These are phyloP conservation scores for Acacia melanoxylon DNA, from an alignment of 306 rosid genomes.

Conservation along the genomic window DNA sequence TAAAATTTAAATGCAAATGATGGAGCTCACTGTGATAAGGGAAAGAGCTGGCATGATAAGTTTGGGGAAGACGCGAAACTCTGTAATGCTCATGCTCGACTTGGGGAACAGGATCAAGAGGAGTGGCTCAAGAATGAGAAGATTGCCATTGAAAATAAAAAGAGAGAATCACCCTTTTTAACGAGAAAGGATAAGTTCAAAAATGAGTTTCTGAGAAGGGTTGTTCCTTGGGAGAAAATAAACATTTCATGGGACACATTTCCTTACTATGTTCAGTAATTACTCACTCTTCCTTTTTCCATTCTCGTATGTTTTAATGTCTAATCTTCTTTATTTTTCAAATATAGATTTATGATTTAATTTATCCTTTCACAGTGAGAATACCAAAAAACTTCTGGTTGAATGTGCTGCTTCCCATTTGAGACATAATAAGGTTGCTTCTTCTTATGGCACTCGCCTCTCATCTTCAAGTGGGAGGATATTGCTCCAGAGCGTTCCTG, in stretches of 20 bases:
- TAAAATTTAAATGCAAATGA: slow-evolving; percentile 57
- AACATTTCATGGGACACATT: slow-evolving; percentile 88
- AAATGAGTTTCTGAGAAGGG: slow-evolving; percentile 77
- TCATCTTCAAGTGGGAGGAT: slow-evolving; percentile 87
- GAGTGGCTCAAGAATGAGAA: slow-evolving; percentile 85
- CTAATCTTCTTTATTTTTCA: slow-evolving; percentile 13
- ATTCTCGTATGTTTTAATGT: not conserved
- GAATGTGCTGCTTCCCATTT: slow-evolving; percentile 93
- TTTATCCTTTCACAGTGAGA: slow-evolving; percentile 53
- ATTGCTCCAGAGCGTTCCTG: slow-evolving; percentile 91
- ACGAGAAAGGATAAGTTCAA: slow-evolving; percentile 75
- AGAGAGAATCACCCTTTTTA: slow-evolving; percentile 73
- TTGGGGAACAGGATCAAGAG: slow-evolving; percentile 85
- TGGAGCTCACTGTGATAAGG: slow-evolving; percentile 53
- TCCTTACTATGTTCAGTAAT: slow-evolving; percentile 87
- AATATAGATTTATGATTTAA: slow-evolving; percentile 5
- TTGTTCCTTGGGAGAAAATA: slow-evolving; percentile 93
- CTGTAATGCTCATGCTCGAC: slow-evolving; percentile 63
- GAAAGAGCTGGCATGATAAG: slow-evolving; percentile 43
- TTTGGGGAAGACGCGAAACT: slow-evolving; percentile 45
- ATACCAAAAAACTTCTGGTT: slow-evolving; percentile 71
- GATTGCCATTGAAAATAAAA: slow-evolving; percentile 67
- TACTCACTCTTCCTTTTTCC: slow-evolving; percentile 14
- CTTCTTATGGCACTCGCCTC: slow-evolving; percentile 74
- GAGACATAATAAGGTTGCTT: slow-evolving; percentile 57